Evolutionary conservation across 768 basidiomycete genomes (phyloP), one percentile per base, ranked within the genome.

Genomic region (Agrocybe chaxingu): DNA sequence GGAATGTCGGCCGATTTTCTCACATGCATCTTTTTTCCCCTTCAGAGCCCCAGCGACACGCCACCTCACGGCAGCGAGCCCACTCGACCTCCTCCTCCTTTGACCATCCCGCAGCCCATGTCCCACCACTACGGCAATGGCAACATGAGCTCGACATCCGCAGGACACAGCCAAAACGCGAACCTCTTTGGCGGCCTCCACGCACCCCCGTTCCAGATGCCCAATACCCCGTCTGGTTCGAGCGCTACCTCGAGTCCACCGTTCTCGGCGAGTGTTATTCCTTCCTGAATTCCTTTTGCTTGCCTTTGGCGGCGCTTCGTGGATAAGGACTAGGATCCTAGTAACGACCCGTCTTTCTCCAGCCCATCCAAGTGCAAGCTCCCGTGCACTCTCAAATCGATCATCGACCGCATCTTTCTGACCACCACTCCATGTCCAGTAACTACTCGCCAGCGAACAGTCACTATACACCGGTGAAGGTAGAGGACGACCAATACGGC

Each of bases 231-330:
- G 2, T 84, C 84, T 16, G 82, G 79, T 13, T 87, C 85, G 13
- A 88, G 85, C 61, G 77, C 82, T 18, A 85, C 85, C 4, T 85
- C 85, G 24, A 88, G 83, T 57, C 84, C 85, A 50, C 85, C 87
- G n/a, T 89, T 88, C 75, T 91, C 89, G 85, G 88, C 81, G 82
- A 88, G 89, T 87, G 64, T 77, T 76, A 64, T 74, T 77, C 71
- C 69, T 67, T 72, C 57, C 51, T 52, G 57, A 48, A 59, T 57
- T 55, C 58, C 61, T 62, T 60, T 57, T 49, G 42, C 65, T 57
- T 62, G 55, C 54, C 60, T 56, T 57, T 46, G 57, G 57, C 59
- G 54, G 54, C 34, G 48, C 56, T 62, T 68, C 63, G 62, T 68
- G 64, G 69, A 66, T 66, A 62, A 50, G 52, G 39, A 66, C 70